Base-by-base conservation (phyloP, 768 basidiomycete species). In the Crassisporium funariophilum region DNA sequence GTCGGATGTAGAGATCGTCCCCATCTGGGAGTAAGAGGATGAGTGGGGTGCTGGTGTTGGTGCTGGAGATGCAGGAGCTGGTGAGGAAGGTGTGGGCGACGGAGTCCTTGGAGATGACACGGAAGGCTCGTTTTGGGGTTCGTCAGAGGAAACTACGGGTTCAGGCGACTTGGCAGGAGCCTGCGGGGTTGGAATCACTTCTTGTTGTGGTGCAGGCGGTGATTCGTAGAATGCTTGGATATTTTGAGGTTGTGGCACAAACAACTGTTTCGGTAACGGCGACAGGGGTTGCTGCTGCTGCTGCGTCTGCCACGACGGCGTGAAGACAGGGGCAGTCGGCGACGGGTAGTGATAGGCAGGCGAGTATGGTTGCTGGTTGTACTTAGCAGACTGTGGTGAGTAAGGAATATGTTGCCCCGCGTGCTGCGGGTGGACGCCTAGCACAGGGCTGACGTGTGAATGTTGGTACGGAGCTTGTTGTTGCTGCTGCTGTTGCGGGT, bases 191-290 rank as follows among this genome's bases (percentile, higher is more conserved):
- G 49, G 22, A 47, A 37, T 35, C 10, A 44, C 29, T 11, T 41
- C 39, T 20, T 51, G 22, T 16, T 35, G 24, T 21, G 44, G 33
- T 15, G 41, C 24, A 19, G 51, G 22, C 38, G 47, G 36, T 15
- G 55, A 52, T 39, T 61, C 60, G 36, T 59, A 57, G 20, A 48
- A 56, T 17, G 44, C n/a, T 42, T 56, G 40, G 22, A 61, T 38
- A 44, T 58, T 47, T 41, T 44, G 52, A 4, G 68, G 63, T 6
- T 66, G 63, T 24, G 75, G 72, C 71, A 79, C 79, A 7, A 79
- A 76, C 2, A 83, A 70, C 48, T 84, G 84, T 67, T 84, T 84
- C 47, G 84, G 84, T 19, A 83, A 56, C 2, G 82, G 81, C 0
- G 83, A 84, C 19, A 80, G 61, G 22, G 69, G 72, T n/a, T n/a